Percentiles rank a stretch among this genome's conserved stretches.
Conservation (phyloP, 768 basidiomycete genomes). For the Termitomyces sp. region DNA sequence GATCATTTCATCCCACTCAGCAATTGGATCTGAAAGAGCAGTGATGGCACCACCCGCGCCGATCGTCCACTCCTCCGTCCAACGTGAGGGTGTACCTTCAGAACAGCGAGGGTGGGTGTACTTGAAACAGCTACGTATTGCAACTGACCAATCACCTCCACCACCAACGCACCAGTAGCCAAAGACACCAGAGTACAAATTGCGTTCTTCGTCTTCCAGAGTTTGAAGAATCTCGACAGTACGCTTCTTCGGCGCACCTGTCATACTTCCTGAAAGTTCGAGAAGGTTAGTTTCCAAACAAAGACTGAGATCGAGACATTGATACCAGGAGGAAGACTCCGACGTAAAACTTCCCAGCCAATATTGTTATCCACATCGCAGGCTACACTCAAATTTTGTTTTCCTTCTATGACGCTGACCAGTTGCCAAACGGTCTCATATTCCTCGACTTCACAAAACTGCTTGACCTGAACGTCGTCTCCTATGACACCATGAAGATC, state of each 20-base stretch:
- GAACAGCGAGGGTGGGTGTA: constrained; percentile 29
- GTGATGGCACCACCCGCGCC: constrained; percentile 98
- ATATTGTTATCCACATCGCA: constrained; percentile 40
- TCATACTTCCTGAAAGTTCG: constrained; percentile 76
- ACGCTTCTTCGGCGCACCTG: constrained; percentile 93
- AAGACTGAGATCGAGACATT: background rate
- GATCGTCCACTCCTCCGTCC: constrained; percentile 60
- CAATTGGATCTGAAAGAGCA: constrained; percentile 76
- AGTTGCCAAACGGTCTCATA: constrained; percentile 95
- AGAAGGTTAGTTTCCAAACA: background rate
- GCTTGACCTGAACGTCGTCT: constrained; percentile 72
- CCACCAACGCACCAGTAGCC: constrained; percentile 92
- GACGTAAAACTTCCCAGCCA: constrained; percentile 74
- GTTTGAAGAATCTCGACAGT: constrained; percentile 84
- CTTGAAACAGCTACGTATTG: constrained; percentile 89
- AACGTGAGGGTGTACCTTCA: background rate
- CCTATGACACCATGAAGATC: constrained; percentile 84
- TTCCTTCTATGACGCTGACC: constrained; percentile 89
- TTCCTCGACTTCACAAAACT: constrained; percentile 85
- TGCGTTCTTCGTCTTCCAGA: constrained; percentile 67
- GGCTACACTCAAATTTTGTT: constrained; percentile 20
- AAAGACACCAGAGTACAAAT: constrained; percentile 88
- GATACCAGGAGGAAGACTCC: constrained; percentile 81
- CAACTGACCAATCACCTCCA: constrained; percentile 88
- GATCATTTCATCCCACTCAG: constrained; percentile 93